Evolutionary conservation across 2,329 filamentous ascomycete genomes (phyloP).

Genomic region (Zymoseptoria brevis): DNA sequence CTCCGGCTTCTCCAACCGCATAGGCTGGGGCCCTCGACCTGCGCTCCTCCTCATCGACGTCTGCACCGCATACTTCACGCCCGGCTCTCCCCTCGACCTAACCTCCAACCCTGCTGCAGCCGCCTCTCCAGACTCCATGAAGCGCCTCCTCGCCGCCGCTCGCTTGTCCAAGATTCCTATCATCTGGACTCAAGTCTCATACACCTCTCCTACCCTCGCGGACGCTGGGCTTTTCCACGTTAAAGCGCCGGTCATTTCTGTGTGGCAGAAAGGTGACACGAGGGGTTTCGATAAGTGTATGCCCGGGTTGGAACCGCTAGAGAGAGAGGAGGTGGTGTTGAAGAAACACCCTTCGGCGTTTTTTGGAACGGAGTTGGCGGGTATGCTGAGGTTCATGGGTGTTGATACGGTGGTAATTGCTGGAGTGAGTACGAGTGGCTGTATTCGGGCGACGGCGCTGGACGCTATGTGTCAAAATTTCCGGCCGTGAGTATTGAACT

Average conservation of each 20-base stretch:
- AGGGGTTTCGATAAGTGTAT: conserved; percentile 10
- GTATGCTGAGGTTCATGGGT: conserved; percentile 8
- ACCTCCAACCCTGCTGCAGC: conserved; percentile 16
- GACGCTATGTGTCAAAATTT: conserved; percentile 20
- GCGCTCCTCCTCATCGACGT: conserved; percentile 21
- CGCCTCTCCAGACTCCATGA: conserved; percentile 14
- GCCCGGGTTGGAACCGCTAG: conserved; percentile 11
- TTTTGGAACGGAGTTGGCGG: conserved; percentile 17
- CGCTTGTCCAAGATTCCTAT: conserved; percentile 10
- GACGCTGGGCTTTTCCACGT: conserved; percentile 19
- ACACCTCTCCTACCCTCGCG: conserved; percentile 14
- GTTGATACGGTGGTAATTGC: conserved; percentile 22
- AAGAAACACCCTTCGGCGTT: conserved; percentile 20
- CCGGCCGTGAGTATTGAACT: conserved; percentile 9
- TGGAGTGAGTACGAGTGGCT: conserved; percentile 20
- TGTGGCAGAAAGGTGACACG: conserved; percentile 15
- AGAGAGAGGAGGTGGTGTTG: conserved; percentile 14
- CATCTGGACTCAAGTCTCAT: conserved; percentile 18
- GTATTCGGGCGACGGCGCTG: conserved; percentile 18
- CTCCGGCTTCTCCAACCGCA: conserved; percentile 17
- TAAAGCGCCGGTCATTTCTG: conserved; percentile 12
- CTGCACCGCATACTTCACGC: conserved; percentile 21
- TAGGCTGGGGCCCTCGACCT: conserved; percentile 20
- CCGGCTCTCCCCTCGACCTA: conserved; percentile 17
- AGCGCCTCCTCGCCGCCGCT: conserved; percentile 11